Conservation (phyloP, 495 filamentous ascomycete species). For the Lasiosphaeria hispida region DNA sequence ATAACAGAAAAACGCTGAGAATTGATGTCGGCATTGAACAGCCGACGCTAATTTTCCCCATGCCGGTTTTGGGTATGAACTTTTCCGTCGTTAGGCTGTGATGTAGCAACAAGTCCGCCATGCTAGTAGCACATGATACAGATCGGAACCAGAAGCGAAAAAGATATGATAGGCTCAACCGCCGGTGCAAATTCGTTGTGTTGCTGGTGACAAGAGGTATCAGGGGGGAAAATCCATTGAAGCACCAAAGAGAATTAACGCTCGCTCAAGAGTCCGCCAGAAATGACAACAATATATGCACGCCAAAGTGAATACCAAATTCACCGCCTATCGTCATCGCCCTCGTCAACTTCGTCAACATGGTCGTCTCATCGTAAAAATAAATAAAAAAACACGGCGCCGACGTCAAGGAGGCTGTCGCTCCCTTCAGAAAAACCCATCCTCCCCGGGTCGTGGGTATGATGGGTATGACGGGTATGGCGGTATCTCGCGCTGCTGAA, state of each 20-base stretch:
- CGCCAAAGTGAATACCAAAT: constrained; percentile 3
- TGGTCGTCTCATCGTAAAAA: constrained; percentile 23
- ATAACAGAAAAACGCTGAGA: background rate
- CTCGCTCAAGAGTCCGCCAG: constrained; percentile 20
- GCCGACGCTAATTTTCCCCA: constrained; percentile 16
- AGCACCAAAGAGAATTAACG: constrained; percentile 19
- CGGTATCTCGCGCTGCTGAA: constrained; percentile 9
- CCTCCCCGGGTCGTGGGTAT: background rate
- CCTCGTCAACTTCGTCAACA: constrained; percentile 24
- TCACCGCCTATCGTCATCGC: constrained; percentile 19
- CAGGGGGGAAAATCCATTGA: constrained; percentile 14
- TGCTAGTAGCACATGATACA: constrained; percentile 19
- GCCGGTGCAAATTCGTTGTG: constrained; percentile 9
- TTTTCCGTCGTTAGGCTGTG: constrained; percentile 18
- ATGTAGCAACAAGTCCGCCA: constrained; percentile 12
- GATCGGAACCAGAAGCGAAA: constrained; percentile 5
- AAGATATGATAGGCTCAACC: constrained; percentile 7
- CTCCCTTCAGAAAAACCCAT: constrained; percentile 1
- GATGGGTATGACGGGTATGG: constrained; percentile 20
- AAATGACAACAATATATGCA: constrained; percentile 15
- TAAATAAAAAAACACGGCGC: background rate
- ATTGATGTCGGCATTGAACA: constrained; percentile 16
- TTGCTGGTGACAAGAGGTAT: constrained; percentile 6
- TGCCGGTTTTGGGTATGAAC: constrained; percentile 24
- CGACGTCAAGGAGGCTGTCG: background rate